Evolutionary conservation across 768 basidiomycete genomes (phyloP), one percentile per base, ranked within the genome.

Genomic region (Favolaschia claudopus): DNA sequence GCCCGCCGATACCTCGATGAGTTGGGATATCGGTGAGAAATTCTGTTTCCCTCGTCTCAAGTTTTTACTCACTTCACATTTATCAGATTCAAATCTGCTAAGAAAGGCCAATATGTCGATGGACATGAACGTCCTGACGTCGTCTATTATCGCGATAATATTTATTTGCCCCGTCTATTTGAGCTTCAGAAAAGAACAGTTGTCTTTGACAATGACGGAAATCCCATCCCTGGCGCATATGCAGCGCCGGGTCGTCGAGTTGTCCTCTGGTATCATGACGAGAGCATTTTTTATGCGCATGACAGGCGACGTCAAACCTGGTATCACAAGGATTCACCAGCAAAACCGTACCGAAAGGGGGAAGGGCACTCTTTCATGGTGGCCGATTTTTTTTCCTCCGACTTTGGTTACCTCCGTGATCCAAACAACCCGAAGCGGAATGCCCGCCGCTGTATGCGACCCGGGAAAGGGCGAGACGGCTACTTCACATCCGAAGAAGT

Each of bases 201-300:
- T 4, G n/a, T 4, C 15, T 66, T 37, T 46, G 42, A 38, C 33
- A 57, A 13, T n/a, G 37, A 48, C 22, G 55, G 48, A 45, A 29
- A n/a, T 3, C 3, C 7, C 6, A n/a, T n/a, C n/a, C n/a, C n/a
- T n/a, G n/a, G n/a, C n/a, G 36, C n/a, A n/a, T n/a, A 22, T 19
- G 24, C 40, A 17, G 7, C 40, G 15, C 22, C 13, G 24, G 48
- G 28, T 29, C 53, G 51, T 6, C 54, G 28, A 15, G 44, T 66
- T 19, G 54, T 70, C 10, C 34, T 67, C 17, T 70, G 65, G 67
- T 62, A 49, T 36, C 69, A 74, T 55, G 66, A 74, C 58, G 71
- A 77, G 57, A 74, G 73, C n/a, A 75, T 62, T 3, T 77, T 76
- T 62, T 74, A 75, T 65, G 74, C 68, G 20, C 62, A 77, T 66